Base-by-base conservation (phyloP, 441 rosid genomes). In the Sinapis alba region DNA sequence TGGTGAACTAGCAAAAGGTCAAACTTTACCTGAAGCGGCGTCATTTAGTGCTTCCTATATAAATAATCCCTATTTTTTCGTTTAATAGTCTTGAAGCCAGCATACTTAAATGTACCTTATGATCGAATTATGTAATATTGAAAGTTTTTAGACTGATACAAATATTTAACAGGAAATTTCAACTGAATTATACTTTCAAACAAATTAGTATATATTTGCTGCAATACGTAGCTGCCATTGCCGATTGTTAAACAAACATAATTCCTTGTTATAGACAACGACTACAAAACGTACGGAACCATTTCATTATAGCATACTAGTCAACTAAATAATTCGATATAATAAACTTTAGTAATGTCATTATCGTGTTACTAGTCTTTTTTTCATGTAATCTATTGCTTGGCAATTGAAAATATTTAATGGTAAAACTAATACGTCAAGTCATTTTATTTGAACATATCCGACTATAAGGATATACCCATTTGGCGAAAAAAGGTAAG, bases 1-100 rank as follows among this genome's bases (percentile, higher is more conserved):
- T 58, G 3, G 53, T 51, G 64, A 56, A 28, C 20, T 24, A 11
- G 3, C 5, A 43, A 16, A 47, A 15, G 75, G 79, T 76, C 65
- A 62, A 76, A 50, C 43, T 62, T 76, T 38, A 18, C 19, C 23
- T 15, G 7, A 58, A 58, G 12, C 72, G 24, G 3, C 27, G 62
- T 21, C 68, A 43, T 65, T 38, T 62, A 21, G 6, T 23, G 32
- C 27, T 2, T 57, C 61, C 30, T 13, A 1, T 21, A 21, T 45
- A 45, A n/a, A 45, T 15, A n/a, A 15, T 45, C 16, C 19, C 51
- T 45, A 5, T n/a, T 45, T 47, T 47, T 15, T 15, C 19, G 7
- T 45, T 45, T 45, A 15, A 45, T 15, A 45, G 51, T 36, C 6
- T 12, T 41, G 21, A 45, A 18, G 5, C 36, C 36, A 30, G 36